Conservation (phyloP, 139 green algal genomes). For the Chlorella vulgaris region DNA sequence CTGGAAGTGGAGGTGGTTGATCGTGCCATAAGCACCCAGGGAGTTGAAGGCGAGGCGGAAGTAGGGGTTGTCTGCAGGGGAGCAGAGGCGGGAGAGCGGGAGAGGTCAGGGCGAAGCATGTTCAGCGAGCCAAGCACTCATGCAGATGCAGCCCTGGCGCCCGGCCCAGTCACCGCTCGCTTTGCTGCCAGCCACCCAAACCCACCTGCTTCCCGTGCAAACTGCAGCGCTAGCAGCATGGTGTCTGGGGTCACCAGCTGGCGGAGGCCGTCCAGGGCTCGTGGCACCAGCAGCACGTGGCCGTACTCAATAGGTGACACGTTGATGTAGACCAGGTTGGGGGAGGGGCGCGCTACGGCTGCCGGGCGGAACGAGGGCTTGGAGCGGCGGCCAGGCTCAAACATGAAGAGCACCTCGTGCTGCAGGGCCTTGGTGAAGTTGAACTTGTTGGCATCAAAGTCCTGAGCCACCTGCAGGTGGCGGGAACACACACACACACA, state of each 20-base stretch:
- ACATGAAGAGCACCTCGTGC: slow-evolving; percentile 93
- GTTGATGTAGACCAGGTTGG: slow-evolving; percentile 97
- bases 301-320: slow-evolving; percentile 98
- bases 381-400: slow-evolving; percentile 55
- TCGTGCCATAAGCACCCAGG: slow-evolving; percentile 96
- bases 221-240: slow-evolving; percentile 88
- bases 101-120: not conserved
- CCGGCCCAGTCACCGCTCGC: too few relatives aligned
- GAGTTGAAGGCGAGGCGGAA: slow-evolving; percentile 97
- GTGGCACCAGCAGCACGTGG: slow-evolving; percentile 96
- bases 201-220: slow-evolving; percentile 72
- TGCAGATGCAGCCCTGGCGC: too few relatives aligned
- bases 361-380: slow-evolving; percentile 32
- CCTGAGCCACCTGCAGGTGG: slow-evolving; percentile 68
- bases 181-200: too few relatives aligned
- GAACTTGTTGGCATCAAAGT: slow-evolving; percentile 95
- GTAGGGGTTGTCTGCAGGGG: slow-evolving; percentile 75
- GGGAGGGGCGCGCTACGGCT: slow-evolving; percentile 42
- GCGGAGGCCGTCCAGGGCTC: slow-evolving; percentile 73
- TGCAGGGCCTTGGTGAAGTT: slow-evolving; percentile 97
- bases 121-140: not conserved
- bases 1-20: slow-evolving; percentile 99
- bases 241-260: slow-evolving; percentile 65
- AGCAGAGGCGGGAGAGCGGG: not conserved
- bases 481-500: not conserved